Evolutionary conservation across 768 basidiomycete species (phyloP).

Genomic region (Collybia mongolica): DNA sequence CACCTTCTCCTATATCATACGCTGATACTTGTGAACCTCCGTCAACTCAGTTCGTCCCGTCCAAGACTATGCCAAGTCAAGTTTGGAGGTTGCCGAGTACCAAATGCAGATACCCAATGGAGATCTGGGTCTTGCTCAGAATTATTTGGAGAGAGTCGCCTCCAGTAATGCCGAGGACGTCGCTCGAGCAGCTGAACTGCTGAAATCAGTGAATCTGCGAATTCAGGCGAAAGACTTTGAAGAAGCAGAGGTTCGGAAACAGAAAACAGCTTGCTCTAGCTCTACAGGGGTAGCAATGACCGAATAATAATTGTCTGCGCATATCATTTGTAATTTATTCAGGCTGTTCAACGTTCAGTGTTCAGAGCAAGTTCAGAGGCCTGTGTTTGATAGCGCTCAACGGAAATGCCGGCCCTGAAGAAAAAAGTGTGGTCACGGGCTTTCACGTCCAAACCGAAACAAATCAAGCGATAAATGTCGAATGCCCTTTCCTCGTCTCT

Average conservation of each 20-base stretch:
- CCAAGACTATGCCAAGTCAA: conserved; percentile 81
- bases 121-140: conserved; percentile 67
- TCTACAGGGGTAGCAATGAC: conserved; percentile 3
- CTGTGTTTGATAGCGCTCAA: too few relatives aligned
- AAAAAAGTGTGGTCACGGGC: conserved; percentile 31
- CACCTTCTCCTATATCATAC: conserved; percentile 13
- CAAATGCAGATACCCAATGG: conserved; percentile 63
- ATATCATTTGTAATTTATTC: not conserved
- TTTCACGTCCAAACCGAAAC: conserved; percentile 34
- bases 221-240: conserved; percentile 24
- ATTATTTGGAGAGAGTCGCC: conserved; percentile 73
- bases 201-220: conserved; percentile 52
- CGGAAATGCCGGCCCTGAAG: conserved; percentile 36
- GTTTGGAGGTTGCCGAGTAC: conserved; percentile 80
- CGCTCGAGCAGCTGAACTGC: conserved; percentile 65
- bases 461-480: conserved; percentile 44
- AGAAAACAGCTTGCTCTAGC: conserved; percentile 3
- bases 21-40: conserved; percentile 17
- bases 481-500: conserved; percentile 33
- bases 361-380: not conserved
- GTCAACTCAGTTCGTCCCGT: conserved; percentile 56
- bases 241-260: conserved; percentile 14
- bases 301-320: not conserved
- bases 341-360: not conserved
- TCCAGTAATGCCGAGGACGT: conserved; percentile 83